These are phyloP conservation scores for Scleromitrula shiraiana DNA, from an alignment of 2,329 filamentous ascomycete species.

Conservation along the genomic window DNA sequence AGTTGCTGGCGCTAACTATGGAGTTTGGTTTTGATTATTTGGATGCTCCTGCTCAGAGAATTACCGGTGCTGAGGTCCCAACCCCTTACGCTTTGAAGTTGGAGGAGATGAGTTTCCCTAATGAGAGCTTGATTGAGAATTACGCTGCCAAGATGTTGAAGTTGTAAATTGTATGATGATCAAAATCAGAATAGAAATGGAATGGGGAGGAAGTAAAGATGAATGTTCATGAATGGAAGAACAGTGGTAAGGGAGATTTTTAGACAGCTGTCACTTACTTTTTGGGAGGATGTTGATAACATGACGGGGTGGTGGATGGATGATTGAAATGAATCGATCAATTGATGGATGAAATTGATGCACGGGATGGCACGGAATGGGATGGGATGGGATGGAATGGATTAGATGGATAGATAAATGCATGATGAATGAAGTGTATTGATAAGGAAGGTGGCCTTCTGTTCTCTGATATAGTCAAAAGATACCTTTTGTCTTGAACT, in stretches of 20 bases:
- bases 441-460: neutral
- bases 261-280: no score
- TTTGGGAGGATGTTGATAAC: no score
- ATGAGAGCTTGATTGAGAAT: conserved; percentile 76
- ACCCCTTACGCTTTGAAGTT: conserved; percentile 91
- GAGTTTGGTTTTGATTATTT: conserved; percentile 99
- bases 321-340: no score
- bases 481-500: neutral
- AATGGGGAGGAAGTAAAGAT: no score
- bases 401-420: neutral
- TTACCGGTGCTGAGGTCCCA: conserved; percentile 94
- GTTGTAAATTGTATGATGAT: no score
- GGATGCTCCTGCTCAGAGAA: conserved; percentile 82
- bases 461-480: conserved; percentile 10
- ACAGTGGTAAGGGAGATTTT: no score
- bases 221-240: no score
- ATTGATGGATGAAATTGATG: no score
- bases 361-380: neutral
- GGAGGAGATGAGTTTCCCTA: conserved; percentile 93
- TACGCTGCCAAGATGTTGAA: conserved; percentile 85
- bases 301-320: neutral
- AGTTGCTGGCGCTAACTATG: conserved; percentile 91
- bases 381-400: neutral
- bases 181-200: no score
- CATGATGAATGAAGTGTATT: conserved; percentile 2